Evolutionary conservation across 2,329 filamentous ascomycete species (phyloP).

Genomic region (Fusarium subglutinans): DNA sequence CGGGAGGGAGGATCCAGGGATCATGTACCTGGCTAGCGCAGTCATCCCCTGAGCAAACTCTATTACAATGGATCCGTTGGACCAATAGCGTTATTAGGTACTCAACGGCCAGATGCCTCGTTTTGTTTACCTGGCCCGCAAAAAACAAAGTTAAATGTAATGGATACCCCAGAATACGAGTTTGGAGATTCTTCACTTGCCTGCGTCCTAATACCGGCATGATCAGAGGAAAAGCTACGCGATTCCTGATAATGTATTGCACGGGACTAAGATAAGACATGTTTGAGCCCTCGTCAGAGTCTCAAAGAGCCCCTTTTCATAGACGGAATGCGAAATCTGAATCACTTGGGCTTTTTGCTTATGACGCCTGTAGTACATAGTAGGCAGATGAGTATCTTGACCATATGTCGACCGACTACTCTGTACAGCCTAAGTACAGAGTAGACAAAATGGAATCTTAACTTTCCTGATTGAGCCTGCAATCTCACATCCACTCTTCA

Average conservation of each 20-base stretch:
- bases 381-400: background rate
- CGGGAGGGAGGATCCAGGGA: background rate
- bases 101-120: background rate
- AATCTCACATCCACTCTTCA: constrained; percentile 14
- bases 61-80: background rate
- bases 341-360: constrained; percentile 8
- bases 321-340: constrained; percentile 18
- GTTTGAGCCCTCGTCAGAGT: background rate
- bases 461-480: constrained; percentile 14
- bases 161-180: background rate
- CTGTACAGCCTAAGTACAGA: background rate
- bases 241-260: background rate
- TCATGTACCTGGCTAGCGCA: constrained; percentile 27
- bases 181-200: background rate
- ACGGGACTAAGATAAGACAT: background rate
- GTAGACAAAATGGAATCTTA: constrained; percentile 12
- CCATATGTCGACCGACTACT: background rate
- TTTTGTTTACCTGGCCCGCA: background rate
- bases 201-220: background rate
- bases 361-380: background rate
- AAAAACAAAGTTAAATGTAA: background rate
- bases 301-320: background rate
- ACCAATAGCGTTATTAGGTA: background rate
- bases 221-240: background rate
- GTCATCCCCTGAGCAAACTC: constrained; percentile 10